A percentile compares a stretch with the other conserved stretches of the same genome.
These are phyloP conservation scores for Chenopodium formosanum DNA, from an alignment of 148 eudicot genomes.

Conservation along the genomic window DNA sequence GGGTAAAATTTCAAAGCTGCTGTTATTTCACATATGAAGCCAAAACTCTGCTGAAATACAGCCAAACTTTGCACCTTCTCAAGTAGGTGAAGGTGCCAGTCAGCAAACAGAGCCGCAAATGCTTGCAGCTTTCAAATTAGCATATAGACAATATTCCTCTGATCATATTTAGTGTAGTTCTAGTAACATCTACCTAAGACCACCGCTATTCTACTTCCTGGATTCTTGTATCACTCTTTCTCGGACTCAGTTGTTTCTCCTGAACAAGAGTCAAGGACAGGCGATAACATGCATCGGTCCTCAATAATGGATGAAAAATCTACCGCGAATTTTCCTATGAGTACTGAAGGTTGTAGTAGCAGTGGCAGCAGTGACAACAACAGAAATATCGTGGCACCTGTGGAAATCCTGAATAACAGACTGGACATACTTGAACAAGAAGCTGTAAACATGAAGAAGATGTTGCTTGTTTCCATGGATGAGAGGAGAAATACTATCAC, in stretches of 20 bases:
- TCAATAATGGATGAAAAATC: neutral
- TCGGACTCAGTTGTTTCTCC: no score
- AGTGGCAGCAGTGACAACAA: neutral
- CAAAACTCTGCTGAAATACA: constrained; percentile 10
- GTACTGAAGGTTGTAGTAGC: neutral
- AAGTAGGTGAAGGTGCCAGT: neutral
- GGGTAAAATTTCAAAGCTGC: no score
- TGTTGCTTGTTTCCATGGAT: constrained; percentile 12
- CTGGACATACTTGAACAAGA: constrained; percentile 14
- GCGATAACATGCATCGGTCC: no score
- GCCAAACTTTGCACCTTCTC: neutral
- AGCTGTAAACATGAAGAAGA: neutral
- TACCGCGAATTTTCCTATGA: neutral
- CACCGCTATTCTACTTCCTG: neutral
- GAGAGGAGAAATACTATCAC: neutral
- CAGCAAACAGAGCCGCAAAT: constrained; percentile 6
- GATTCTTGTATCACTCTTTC: neutral
- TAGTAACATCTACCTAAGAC: neutral
- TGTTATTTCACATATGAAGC: neutral
- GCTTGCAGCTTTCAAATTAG: neutral
- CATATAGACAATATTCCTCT: neutral
- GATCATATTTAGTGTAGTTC: neutral
- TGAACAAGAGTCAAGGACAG: neutral
- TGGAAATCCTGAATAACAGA: neutral
- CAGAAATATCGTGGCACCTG: neutral